These are phyloP conservation scores for Saccharomycopsis amapae DNA, from an alignment of 805 yeast species.

Conservation along the genomic window DNA sequence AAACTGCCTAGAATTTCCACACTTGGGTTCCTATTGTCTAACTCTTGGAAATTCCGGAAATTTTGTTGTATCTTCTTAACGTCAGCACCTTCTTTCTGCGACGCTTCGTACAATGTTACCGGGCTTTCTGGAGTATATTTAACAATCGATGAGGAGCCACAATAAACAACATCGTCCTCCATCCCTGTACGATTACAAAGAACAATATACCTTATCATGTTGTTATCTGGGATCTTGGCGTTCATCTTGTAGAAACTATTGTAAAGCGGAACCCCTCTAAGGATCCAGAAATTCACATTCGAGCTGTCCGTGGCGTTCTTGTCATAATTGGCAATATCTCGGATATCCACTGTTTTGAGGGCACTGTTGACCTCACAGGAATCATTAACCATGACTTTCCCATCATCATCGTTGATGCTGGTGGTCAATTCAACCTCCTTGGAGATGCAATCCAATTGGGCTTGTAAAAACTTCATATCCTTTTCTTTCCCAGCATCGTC, in stretches of 20 bases:
- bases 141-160: slow-evolving; percentile 54
- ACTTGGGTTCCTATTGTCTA: slow-evolving; percentile 41
- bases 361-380: not conserved
- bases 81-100: not conserved
- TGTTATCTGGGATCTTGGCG: not conserved
- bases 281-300: slow-evolving; percentile 67
- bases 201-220: slow-evolving; percentile 33
- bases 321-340: not conserved
- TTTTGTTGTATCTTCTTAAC: too few species aligned
- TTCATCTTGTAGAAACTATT: slow-evolving; percentile 26
- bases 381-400: not conserved
- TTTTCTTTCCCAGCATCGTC: not conserved
- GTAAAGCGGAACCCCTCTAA: slow-evolving; percentile 59
- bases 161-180: slow-evolving; percentile 63
- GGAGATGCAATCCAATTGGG: not conserved
- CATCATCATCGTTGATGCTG: not conserved
- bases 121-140: slow-evolving; percentile 41
- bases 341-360: not conserved
- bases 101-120: not conserved
- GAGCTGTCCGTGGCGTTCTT: slow-evolving; percentile 35
- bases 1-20: slow-evolving; percentile 49
- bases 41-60: slow-evolving; percentile 3
- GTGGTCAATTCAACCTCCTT: not conserved
- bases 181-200: slow-evolving; percentile 70
- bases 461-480: not conserved